Evolutionary conservation across 1,284 basidiomycete species (phyloP), one percentile per base, ranked within the genome.

Genomic region (Ceratobasidium sp.): DNA sequence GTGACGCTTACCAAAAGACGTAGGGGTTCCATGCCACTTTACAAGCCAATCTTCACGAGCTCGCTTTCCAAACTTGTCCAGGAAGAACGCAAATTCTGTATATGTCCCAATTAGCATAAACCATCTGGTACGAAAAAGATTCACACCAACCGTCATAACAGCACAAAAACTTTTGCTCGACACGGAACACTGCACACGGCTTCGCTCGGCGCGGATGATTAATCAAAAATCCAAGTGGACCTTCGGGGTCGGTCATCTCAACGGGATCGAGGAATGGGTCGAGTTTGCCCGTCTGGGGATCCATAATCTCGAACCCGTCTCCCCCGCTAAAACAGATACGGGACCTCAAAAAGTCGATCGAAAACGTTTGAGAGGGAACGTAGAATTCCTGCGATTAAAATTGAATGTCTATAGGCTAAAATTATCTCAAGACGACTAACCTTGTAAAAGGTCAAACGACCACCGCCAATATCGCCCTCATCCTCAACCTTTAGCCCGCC

Each of bases 11-110:
- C 65, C 34, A 41, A 70, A 70, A 43, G 41, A 46, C 1, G 65
- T 70, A n/a, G 65, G 65, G 3, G 39, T 70, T 4, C 65, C 65
- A 8, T n/a, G 65, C 65, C 65, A 70, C 21, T 48, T 46, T 23
- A 70, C 41, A 30, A 70, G 41, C 65, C 65, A 70, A 23, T 70
- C 65, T 30, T 70, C 53, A n/a, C 65, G 53, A 30, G 65, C 48
- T 12, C 65, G 65, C 32, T 70, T 70, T n/a, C 65, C 65, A 48
- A 70, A 70, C 53, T 70, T 70, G 28, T 70, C 65, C 53, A 70
- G 43, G 32, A 58, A 70, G 30, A 70, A 70, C 18, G 65, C 65
- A 48, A 70, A 70, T 23, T 70, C 65, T 70, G 18, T 12, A 28
- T 39, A 39, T 4, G n/a, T 12, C 26, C 18, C 10, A 36, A 39